A percentile compares a stretch with the other conserved stretches of the same genome.
Evolutionary conservation across 2,329 filamentous ascomycete genomes (phyloP).

Genomic region (Cladosporium sphaerospermum): DNA sequence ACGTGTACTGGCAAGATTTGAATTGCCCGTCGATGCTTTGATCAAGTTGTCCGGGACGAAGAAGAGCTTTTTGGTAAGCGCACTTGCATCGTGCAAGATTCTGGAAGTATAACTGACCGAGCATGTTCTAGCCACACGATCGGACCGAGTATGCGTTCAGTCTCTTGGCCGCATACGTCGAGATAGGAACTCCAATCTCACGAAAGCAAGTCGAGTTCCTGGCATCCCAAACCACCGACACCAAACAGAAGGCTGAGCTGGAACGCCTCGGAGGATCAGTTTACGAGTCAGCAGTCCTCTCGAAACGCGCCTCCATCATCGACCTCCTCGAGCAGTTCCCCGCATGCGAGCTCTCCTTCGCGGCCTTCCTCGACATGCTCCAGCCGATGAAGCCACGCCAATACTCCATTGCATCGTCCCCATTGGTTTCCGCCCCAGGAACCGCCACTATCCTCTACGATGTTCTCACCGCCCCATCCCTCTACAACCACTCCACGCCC

Average conservation of each 20-base stretch:
- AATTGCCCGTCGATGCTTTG: slow-evolving; percentile 58
- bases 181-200: slow-evolving; percentile 60
- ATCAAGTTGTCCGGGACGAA: slow-evolving; percentile 14
- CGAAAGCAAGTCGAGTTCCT: slow-evolving; percentile 36
- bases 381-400: slow-evolving; percentile 21
- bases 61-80: slow-evolving; percentile 12
- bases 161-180: slow-evolving; percentile 62
- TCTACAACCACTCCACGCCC: slow-evolving; percentile 10
- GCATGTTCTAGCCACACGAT: slow-evolving; percentile 40
- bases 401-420: slow-evolving; percentile 23
- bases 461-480: slow-evolving; percentile 33
- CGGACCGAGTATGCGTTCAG: slow-evolving; percentile 3
- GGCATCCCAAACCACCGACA: slow-evolving; percentile 8
- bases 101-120: slow-evolving; percentile 51
- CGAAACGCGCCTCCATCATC: slow-evolving; percentile 39
- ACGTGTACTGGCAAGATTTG: slow-evolving; percentile 57
- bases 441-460: slow-evolving; percentile 54
- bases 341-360: slow-evolving; percentile 54
- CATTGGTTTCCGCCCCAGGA: slow-evolving; percentile 12
- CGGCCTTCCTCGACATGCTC: slow-evolving; percentile 39
- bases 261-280: slow-evolving; percentile 37
- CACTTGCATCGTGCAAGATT: neutral
- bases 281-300: slow-evolving; percentile 48
- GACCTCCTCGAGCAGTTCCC: slow-evolving; percentile 61
- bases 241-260: slow-evolving; percentile 35